phyloP scores from a whole-genome alignment of 176 grass and related monocot species.

The Eleusine coracana region DNA sequence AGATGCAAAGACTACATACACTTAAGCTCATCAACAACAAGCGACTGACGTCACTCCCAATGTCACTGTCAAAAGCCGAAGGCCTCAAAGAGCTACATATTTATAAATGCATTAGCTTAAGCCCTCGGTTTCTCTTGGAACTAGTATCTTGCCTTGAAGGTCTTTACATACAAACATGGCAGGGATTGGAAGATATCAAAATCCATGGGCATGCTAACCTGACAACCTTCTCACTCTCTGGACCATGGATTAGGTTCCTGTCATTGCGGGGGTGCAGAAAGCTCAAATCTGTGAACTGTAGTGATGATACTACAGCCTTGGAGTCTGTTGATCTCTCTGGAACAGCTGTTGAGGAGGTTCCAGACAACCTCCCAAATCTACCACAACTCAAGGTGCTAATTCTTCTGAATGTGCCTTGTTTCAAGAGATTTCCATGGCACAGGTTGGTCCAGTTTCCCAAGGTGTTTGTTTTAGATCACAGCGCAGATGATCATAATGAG shows the following conservation, averaged over 20 bases:
- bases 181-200: not conserved
- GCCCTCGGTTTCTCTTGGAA: not conserved
- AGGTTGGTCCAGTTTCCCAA: not conserved
- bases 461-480: not conserved
- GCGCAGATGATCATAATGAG: not conserved
- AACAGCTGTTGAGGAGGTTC: conserved; percentile 6
- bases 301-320: not conserved
- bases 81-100: conserved; percentile 5
- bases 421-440: conserved; percentile 7
- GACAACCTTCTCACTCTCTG: not conserved
- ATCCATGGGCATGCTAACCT: conserved; percentile 10
- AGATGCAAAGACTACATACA: not conserved
- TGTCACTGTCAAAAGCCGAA: not conserved
- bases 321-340: not conserved
- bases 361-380: not conserved
- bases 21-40: not conserved
- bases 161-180: not conserved
- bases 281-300: not conserved
- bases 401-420: not conserved
- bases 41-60: not conserved
- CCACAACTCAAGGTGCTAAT: not conserved
- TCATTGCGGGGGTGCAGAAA: not conserved
- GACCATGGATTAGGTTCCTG: not conserved
- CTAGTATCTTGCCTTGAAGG: not conserved
- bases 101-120: not conserved